Evolutionary conservation across 75 land plant genomes (phyloP).

Genomic region (Larix kaempferi): DNA sequence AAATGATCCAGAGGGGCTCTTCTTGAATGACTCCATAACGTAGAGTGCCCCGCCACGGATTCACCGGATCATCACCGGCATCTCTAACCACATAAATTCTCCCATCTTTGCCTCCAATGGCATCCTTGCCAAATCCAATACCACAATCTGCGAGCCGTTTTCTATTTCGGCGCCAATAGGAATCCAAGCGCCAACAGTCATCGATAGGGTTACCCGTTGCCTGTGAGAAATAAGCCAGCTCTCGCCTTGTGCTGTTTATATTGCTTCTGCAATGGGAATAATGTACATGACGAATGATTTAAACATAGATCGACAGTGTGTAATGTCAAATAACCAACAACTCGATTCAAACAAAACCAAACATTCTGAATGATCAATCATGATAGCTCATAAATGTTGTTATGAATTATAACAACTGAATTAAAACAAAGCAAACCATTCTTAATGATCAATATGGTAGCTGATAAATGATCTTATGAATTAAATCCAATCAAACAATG

Average conservation of each 20-base stretch:
- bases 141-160: conserved; percentile 12
- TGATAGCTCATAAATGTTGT: no score
- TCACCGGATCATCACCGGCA: conserved; percentile 14
- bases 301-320: no score
- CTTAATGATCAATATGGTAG: no score
- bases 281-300: no score
- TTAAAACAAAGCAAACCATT: no score
- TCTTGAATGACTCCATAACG: conserved; percentile 22
- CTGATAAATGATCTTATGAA: no score
- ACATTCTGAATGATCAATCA: no score
- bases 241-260: neutral
- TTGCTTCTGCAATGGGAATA: no score
- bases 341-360: no score
- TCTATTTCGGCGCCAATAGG: neutral
- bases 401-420: no score
- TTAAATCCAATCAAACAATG: no score
- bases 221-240: neutral
- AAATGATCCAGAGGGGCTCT: conserved; percentile 28
- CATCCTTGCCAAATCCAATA: conserved; percentile 15
- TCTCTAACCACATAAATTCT: conserved; percentile 15
- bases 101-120: conserved; percentile 17
- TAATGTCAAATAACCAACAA: no score
- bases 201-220: conserved; percentile 30
- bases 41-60: conserved; percentile 17
- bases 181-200: conserved; percentile 15